These are phyloP conservation scores for Termitomyces bulborhizus DNA, from an alignment of 768 basidiomycete species.

Conservation along the genomic window DNA sequence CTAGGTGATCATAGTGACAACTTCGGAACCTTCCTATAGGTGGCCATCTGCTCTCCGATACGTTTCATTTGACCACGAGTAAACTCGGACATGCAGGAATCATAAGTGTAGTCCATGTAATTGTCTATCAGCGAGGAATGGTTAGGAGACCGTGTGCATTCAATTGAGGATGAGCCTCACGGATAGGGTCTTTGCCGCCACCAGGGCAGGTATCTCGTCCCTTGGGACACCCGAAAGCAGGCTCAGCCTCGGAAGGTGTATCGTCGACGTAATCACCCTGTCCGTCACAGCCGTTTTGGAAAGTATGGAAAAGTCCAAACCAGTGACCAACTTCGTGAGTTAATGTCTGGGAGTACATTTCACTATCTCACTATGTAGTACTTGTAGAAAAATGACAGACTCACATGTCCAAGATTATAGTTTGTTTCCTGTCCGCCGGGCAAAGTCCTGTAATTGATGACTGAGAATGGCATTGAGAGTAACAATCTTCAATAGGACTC, in stretches of 20 bases:
- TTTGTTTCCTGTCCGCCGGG: conserved; percentile 35
- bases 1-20: neutral
- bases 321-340: conserved; percentile 60
- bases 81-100: conserved; percentile 45
- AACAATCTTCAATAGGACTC: neutral
- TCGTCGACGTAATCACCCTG: conserved; percentile 39
- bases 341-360: conserved; percentile 27
- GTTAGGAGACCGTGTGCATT: neutral
- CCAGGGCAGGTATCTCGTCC: conserved; percentile 30
- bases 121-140: conserved; percentile 24
- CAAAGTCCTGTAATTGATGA: conserved; percentile 33
- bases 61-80: conserved; percentile 39
- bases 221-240: conserved; percentile 36
- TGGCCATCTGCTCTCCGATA: conserved; percentile 24
- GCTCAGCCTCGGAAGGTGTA: conserved; percentile 39
- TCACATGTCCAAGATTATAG: conserved; percentile 39
- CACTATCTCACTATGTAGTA: conserved; percentile 1
- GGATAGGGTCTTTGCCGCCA: conserved; percentile 40
- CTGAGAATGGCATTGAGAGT: neutral
- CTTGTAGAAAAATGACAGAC: neutral
- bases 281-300: conserved; percentile 42
- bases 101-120: conserved; percentile 50
- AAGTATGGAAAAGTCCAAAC: conserved; percentile 55
- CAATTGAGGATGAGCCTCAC: conserved; percentile 17
- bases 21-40: neutral